Percentiles rank a stretch among this genome's conserved stretches.
Conservation (phyloP, 352 stramenopile genomes). For the Pythium brachiatum region DNA sequence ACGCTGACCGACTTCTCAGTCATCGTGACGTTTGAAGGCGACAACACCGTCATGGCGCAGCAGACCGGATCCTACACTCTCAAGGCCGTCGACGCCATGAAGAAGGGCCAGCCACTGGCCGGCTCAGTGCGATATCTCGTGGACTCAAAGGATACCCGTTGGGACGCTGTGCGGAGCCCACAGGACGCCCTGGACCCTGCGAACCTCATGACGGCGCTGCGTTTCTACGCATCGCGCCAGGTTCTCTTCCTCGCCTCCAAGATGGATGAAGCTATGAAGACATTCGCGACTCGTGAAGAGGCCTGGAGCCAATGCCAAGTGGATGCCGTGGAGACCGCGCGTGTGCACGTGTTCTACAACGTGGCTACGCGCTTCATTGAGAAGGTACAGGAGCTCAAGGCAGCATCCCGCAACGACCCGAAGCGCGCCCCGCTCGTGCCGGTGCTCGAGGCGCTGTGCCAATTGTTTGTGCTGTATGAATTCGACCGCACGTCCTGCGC, state of each 20-base stretch:
- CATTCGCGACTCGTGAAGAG: slow-evolving; percentile 23
- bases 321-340: slow-evolving; percentile 65
- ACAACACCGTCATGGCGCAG: slow-evolving; percentile 96
- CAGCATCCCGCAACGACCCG: slow-evolving; percentile 1
- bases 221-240: slow-evolving; percentile 53
- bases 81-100: slow-evolving; percentile 54
- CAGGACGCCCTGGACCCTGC: slow-evolving; percentile 33
- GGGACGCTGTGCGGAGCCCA: slow-evolving; percentile 28
- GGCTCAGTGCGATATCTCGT: slow-evolving; percentile 63
- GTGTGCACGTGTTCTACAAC: slow-evolving; percentile 77
- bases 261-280: slow-evolving; percentile 21
- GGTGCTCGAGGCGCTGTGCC: slow-evolving; percentile 57
- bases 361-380: slow-evolving; percentile 59
- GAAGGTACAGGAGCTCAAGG: slow-evolving; percentile 46
- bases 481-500: slow-evolving; percentile 45
- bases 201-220: slow-evolving; percentile 39
- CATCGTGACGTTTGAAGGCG: slow-evolving; percentile 95
- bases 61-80: slow-evolving; percentile 85
- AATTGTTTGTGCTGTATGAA: slow-evolving; percentile 76
- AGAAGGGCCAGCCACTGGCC: slow-evolving; percentile 41
- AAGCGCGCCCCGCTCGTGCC: slow-evolving; percentile 35
- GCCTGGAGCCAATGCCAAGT: slow-evolving; percentile 72
- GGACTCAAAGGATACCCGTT: slow-evolving; percentile 28
- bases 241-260: slow-evolving; percentile 43
- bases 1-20: slow-evolving; percentile 93